Conservation (phyloP, 192 early-diverging fungal genomes). For the Gorgonomyces haynaldii region DNA sequence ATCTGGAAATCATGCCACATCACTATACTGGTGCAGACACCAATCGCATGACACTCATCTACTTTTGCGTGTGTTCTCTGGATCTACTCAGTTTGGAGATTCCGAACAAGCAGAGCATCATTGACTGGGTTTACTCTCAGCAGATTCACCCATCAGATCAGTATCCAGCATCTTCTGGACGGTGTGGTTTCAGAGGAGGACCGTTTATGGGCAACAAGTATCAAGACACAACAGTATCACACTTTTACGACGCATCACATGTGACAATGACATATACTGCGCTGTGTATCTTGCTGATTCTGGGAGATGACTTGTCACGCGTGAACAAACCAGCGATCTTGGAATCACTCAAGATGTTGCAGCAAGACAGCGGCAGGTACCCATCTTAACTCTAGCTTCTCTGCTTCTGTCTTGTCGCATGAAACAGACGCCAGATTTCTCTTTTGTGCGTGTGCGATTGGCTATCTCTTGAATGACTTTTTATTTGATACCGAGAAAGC, state of each 20-base stretch:
- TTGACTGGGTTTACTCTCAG: conserved; percentile 97
- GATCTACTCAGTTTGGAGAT: conserved; percentile 63
- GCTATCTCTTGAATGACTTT: conserved; percentile 74
- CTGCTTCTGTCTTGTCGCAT: conserved; percentile 48
- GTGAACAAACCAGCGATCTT: conserved; percentile 65
- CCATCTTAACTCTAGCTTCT: conserved; percentile 38
- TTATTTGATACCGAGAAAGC: conserved; percentile 59
- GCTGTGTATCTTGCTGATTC: conserved; percentile 57
- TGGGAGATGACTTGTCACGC: conserved; percentile 80
- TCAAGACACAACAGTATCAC: conserved; percentile 1
- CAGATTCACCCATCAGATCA: conserved; percentile 36
- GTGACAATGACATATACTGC: conserved; percentile 82
- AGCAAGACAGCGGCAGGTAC: conserved; percentile 66
- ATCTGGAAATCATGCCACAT: conserved; percentile 4
- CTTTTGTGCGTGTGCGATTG: conserved; percentile 79
- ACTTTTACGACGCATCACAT: conserved; percentile 16
- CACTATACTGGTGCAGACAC: conserved; percentile 9
- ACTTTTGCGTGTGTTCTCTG: conserved; percentile 70
- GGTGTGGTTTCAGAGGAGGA: conserved; percentile 62
- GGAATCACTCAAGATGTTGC: conserved; percentile 44
- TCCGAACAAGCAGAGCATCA: conserved; percentile 47
- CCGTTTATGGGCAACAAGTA: conserved; percentile 47
- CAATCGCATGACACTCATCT: conserved; percentile 70
- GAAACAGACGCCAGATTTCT: conserved; percentile 87
- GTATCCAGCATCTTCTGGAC: conserved; percentile 17